These are phyloP conservation scores for Microcera coccophila DNA, from an alignment of 2,329 filamentous ascomycete genomes.

Conservation along the genomic window DNA sequence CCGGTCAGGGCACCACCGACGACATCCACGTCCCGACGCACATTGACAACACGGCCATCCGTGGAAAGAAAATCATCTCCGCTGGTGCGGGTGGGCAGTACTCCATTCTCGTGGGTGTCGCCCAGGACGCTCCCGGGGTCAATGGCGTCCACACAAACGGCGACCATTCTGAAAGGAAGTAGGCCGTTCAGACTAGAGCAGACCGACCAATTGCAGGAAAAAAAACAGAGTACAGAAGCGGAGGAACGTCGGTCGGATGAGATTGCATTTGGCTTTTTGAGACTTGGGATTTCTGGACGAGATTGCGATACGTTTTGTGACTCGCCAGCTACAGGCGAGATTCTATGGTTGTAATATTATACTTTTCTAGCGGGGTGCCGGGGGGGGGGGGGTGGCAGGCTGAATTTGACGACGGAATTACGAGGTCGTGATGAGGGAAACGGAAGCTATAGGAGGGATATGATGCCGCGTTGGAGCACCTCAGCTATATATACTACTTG, in stretches of 20 bases:
- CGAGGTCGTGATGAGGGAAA: background rate
- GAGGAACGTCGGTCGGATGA: background rate
- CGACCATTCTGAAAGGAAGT: too few relatives aligned
- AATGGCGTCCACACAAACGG: slow-evolving; percentile 31
- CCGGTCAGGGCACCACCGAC: slow-evolving; percentile 71
- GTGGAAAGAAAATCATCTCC: slow-evolving; percentile 68
- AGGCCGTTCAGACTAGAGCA: too few relatives aligned
- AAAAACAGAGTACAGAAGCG: too few relatives aligned
- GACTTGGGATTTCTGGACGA: background rate
- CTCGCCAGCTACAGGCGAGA: background rate
- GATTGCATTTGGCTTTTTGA: background rate
- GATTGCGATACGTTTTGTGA: background rate
- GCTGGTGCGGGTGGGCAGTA: slow-evolving; percentile 89
- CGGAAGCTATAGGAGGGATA: background rate
- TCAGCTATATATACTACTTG: background rate
- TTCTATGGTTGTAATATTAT: background rate
- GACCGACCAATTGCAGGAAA: too few relatives aligned
- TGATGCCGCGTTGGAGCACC: background rate
- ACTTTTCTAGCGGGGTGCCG: background rate
- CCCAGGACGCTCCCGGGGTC: slow-evolving; percentile 27
- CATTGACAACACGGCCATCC: slow-evolving; percentile 80
- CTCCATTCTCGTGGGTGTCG: slow-evolving; percentile 55
- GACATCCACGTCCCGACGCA: slow-evolving; percentile 73
- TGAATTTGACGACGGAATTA: background rate
- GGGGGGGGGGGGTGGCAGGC: background rate